Evolutionary conservation across 108 stramenopile genomes (phyloP).

Genomic region (Parmales sp.): DNA sequence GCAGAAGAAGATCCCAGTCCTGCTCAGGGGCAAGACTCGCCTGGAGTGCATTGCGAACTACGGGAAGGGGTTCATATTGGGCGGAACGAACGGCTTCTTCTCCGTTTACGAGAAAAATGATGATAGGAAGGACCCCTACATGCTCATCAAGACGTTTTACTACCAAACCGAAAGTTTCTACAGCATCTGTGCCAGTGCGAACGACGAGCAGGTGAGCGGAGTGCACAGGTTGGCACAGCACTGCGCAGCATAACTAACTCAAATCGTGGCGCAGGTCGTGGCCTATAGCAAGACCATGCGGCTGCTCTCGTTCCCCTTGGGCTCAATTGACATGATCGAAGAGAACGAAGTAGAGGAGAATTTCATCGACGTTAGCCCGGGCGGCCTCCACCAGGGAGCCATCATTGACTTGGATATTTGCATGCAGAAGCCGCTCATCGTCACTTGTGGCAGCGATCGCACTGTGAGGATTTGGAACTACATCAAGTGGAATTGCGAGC

Average conservation of each 20-base stretch:
- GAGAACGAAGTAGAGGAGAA: constrained; percentile 11
- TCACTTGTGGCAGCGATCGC: constrained; percentile 14
- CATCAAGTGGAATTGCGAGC: constrained; percentile 17
- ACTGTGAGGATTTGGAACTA: constrained; percentile 23
- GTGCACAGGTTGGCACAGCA: too few species aligned
- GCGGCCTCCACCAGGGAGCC: constrained; percentile 8
- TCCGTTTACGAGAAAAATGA: constrained; percentile 14
- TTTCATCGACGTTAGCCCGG: constrained; percentile 7
- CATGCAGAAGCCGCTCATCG: constrained; percentile 15
- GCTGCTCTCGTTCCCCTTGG: constrained; percentile 14
- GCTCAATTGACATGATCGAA: constrained; percentile 13
- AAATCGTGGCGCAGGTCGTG: not conserved
- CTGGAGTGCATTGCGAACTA: not conserved
- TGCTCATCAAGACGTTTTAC: constrained; percentile 9
- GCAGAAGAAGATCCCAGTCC: not conserved
- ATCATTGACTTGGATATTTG: constrained; percentile 14
- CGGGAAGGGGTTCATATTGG: constrained; percentile 16
- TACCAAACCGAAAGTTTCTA: not conserved
- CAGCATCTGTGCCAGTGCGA: not conserved
- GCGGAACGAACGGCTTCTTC: constrained; percentile 16
- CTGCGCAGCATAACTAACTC: too few species aligned
- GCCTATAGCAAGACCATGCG: not conserved
- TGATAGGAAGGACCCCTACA: constrained; percentile 13
- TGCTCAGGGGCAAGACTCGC: not conserved
- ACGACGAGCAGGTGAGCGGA: constrained; percentile 14